phyloP scores from a whole-genome alignment of 1,139 yeast species.

The Candida buenavistaensis region DNA sequence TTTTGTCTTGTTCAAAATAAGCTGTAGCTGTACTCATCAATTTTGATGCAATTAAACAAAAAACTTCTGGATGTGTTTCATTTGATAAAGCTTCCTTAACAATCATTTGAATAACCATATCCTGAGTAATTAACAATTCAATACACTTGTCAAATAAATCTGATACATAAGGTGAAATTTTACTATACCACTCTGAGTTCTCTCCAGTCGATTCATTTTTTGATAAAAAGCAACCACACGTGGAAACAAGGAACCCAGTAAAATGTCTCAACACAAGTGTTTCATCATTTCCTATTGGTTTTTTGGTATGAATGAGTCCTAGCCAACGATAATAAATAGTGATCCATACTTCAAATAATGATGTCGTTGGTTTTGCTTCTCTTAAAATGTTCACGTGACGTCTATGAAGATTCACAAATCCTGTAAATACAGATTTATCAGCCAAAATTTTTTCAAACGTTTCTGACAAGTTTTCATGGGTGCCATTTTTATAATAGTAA shows the following conservation, averaged over 20 bases:
- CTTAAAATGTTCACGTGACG: constrained; percentile 57
- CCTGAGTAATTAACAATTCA: constrained; percentile 47
- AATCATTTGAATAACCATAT: constrained; percentile 50
- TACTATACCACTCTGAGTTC: constrained; percentile 22
- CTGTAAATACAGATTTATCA: constrained; percentile 67
- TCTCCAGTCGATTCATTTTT: constrained; percentile 26
- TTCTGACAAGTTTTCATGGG: constrained; percentile 31
- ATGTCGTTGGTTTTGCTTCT: constrained; percentile 58
- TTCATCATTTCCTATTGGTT: constrained; percentile 25
- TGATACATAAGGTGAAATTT: constrained; percentile 31
- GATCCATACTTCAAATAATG: constrained; percentile 63
- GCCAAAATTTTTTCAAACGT: constrained; percentile 51
- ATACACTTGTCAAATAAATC: constrained; percentile 54
- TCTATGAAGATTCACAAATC: constrained; percentile 76
- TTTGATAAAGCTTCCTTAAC: constrained; percentile 44
- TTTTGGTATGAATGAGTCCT: constrained; percentile 26
- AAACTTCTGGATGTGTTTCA: constrained; percentile 49
- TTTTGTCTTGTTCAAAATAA: constrained; percentile 26
- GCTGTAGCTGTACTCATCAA: constrained; percentile 25
- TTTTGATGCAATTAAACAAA: constrained; percentile 35
- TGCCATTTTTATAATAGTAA: constrained; percentile 10
- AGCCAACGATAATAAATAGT: constrained; percentile 60
- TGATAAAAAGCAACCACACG: constrained; percentile 54
- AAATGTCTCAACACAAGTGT: constrained; percentile 54
- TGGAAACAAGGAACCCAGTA: constrained; percentile 61